Conservation (phyloP, 2,329 filamentous ascomycete species). For the Diaporthe vexans region DNA sequence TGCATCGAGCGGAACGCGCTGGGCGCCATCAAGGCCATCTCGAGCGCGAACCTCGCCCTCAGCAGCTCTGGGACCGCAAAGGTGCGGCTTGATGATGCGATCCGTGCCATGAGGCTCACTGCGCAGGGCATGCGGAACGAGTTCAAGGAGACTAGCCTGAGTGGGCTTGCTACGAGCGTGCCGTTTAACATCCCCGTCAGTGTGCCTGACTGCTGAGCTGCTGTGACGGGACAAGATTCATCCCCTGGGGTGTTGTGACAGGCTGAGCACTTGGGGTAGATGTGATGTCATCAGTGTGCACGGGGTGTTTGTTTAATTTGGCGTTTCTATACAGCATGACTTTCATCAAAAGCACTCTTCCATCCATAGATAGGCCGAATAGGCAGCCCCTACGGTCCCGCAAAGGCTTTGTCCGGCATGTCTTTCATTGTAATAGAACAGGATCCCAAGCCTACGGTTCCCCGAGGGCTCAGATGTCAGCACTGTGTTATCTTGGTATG, state of each 20-base stretch:
- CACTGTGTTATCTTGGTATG: neutral
- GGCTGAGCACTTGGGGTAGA: too few species aligned
- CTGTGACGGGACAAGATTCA: neutral
- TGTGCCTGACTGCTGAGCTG: constrained; percentile 62
- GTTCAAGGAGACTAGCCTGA: constrained; percentile 67
- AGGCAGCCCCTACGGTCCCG: neutral
- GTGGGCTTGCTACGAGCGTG: constrained; percentile 64
- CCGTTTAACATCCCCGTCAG: constrained; percentile 65
- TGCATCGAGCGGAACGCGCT: constrained; percentile 66
- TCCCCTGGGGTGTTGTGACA: neutral
- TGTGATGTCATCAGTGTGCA: accelerated
- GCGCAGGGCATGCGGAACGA: constrained; percentile 66
- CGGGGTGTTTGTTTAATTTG: neutral
- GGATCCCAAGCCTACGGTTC: neutral
- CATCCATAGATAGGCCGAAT: neutral
- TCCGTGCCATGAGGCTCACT: constrained; percentile 64
- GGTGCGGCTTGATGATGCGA: constrained; percentile 64
- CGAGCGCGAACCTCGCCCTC: constrained; percentile 63
- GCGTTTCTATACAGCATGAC: neutral
- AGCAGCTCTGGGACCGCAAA: constrained; percentile 62
- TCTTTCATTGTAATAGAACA: too few species aligned
- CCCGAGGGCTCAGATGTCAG: neutral
- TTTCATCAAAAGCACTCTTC: neutral
- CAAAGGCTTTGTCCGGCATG: neutral
- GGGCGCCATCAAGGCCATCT: constrained; percentile 65